Base-by-base conservation (phyloP, 2,329 filamentous ascomycete genomes). In the Phyllosticta paracitricarpa region DNA sequence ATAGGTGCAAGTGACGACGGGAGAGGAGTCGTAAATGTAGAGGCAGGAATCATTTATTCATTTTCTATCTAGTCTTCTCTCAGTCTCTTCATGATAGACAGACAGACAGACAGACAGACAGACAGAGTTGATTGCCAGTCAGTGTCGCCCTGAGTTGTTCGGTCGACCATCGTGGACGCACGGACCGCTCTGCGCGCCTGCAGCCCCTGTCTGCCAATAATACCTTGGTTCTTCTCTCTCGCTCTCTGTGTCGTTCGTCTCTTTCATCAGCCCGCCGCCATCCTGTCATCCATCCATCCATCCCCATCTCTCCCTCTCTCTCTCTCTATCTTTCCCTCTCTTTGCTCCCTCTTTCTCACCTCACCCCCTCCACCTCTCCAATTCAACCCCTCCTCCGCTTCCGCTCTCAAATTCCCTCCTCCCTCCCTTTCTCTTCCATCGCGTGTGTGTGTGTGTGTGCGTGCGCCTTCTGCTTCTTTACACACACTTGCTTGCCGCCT, bases 281-380 rank as follows among this genome's bases (percentile, higher is more conserved):
- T 53, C 51, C 51, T 19, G 63, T 60, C 56, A 56, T 64, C 57
- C 61, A 35, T 53, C 48, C 55, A 58, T n/a, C 64, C 64, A 63
- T 65, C 64, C 65, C 57, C 64, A 63, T 66, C 86, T 81, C 64
- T 81, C 84, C 60, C 84, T 81, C 74, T 93, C 88, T 59, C 85
- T 79, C 73, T 93, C 89, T 69, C 78, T 79, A 63, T 87, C 26
- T 28, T 8, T 28, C 1, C 67, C 63, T 64, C 70, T 65, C 63
- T 65, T 66, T 67, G 65, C 66, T 62, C 66, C 68, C 62, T 91
- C 82, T 2, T 90, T 79, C 65, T 89, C 87, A 89, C 89, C 88
- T 86, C 54, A 89, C 88, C 86, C 52, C 89, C 80, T 56, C 82
- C 81, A 71, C 84, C 85, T 51, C 79, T 63, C 61, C 28, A 25